These are phyloP conservation scores for Daldinia eschscholtzii DNA, from an alignment of 2,329 filamentous ascomycete species.

Conservation along the genomic window DNA sequence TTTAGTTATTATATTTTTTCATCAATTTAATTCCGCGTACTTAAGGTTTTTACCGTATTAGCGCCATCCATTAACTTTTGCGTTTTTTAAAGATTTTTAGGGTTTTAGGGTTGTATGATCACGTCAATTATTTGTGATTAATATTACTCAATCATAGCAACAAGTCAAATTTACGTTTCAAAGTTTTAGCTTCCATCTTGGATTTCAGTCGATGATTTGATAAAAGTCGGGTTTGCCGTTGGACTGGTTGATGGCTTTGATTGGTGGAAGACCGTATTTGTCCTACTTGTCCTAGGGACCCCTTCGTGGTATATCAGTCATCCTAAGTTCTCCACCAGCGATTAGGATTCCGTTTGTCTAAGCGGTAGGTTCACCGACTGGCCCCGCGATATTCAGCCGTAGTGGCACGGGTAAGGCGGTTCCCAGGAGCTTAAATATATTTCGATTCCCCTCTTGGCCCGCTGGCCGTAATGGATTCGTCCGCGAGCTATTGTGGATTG, in stretches of 20 bases:
- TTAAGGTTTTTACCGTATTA: too few relatives aligned
- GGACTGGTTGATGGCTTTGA: neutral
- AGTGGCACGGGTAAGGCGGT: slow-evolving; percentile 6
- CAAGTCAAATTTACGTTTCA: too few relatives aligned
- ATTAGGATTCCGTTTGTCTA: neutral
- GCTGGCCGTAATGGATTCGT: slow-evolving; percentile 23
- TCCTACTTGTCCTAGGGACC: neutral
- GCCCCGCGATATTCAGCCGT: slow-evolving; percentile 12
- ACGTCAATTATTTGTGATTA: neutral
- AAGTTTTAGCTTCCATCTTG: neutral
- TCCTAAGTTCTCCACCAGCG: neutral
- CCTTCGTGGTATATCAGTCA: neutral
- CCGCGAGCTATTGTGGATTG: slow-evolving; percentile 15
- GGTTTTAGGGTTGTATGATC: neutral
- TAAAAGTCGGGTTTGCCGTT: slow-evolving; percentile 26
- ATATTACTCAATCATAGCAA: neutral
- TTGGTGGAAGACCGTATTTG: slow-evolving; percentile 4
- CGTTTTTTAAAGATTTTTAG: neutral
- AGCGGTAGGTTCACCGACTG: slow-evolving; percentile 18
- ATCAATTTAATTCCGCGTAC: too few relatives aligned
- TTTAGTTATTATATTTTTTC: too few relatives aligned
- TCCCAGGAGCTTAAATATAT: slow-evolving; percentile 1
- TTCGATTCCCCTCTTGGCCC: slow-evolving; percentile 14
- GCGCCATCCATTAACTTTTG: too few relatives aligned
- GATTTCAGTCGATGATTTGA: neutral